These are phyloP conservation scores for Rhytidiadelphus loreus DNA, from an alignment of 225 moss, liverwort and hornwort species.

Conservation along the genomic window DNA sequence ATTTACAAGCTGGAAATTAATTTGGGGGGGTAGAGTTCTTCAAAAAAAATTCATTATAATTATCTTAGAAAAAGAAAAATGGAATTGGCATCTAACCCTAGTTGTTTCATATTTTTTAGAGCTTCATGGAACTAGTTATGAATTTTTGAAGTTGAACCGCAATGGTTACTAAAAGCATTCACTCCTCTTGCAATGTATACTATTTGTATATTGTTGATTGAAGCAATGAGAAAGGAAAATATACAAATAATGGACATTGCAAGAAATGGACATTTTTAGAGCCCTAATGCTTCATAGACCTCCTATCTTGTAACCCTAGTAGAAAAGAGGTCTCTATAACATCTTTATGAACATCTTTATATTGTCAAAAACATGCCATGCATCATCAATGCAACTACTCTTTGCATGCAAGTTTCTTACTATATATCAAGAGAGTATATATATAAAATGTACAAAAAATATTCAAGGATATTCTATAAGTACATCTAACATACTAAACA, in stretches of 20 bases:
- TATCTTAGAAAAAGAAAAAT: background rate
- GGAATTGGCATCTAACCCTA: background rate
- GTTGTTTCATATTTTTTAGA: background rate
- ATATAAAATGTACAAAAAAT: background rate
- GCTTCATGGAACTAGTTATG: accelerated
- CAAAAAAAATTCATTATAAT: background rate
- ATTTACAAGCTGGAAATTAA: background rate
- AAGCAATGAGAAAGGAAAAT: background rate
- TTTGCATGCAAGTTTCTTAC: background rate
- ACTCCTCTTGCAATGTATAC: background rate
- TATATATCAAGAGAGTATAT: background rate
- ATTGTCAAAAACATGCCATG: accelerated
- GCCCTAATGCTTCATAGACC: accelerated
- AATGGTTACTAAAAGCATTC: accelerated
- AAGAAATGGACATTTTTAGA: background rate
- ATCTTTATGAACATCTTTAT: background rate
- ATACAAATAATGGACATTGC: background rate
- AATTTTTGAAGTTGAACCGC: background rate
- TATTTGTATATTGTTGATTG: background rate
- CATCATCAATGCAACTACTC: background rate
- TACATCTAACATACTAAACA: background rate
- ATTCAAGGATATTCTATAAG: background rate
- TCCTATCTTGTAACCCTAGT: background rate
- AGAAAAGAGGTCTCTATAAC: background rate
- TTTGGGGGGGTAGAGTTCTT: background rate